Conservation (phyloP, 148 eudicot genomes). For the Bassia scoparia region DNA sequence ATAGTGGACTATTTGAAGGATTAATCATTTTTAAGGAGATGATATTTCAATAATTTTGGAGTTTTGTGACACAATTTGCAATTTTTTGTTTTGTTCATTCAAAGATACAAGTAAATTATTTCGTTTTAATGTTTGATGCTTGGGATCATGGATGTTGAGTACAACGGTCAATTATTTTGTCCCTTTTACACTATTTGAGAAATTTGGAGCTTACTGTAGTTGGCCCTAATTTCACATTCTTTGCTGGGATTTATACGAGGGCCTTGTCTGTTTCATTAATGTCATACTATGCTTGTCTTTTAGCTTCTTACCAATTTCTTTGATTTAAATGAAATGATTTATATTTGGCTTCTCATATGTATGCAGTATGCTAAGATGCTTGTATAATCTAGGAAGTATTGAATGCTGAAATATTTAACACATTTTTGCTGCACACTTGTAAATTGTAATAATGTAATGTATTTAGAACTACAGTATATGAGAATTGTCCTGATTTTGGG, state of each 20-base stretch:
- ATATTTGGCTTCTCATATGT: conserved; percentile 9
- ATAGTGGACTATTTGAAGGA: conserved; percentile 8
- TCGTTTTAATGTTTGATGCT: neutral
- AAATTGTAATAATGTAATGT: neutral
- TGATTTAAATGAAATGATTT: conserved; percentile 10
- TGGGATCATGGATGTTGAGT: conserved; percentile 11
- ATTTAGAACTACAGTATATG: neutral
- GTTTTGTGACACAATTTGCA: neutral
- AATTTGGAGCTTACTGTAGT: neutral
- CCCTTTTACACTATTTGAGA: conserved; percentile 27
- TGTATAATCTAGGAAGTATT: neutral
- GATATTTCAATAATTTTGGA: conserved; percentile 7
- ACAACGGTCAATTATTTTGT: conserved; percentile 43
- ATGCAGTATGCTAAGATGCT: neutral
- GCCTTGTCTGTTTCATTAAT: conserved; percentile 23
- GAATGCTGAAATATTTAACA: neutral
- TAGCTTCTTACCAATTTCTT: conserved; percentile 20
- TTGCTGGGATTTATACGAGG: conserved; percentile 16
- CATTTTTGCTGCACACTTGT: neutral
- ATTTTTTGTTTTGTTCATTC: neutral
- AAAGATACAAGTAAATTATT: conserved; percentile 10
- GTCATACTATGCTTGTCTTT: conserved; percentile 23
- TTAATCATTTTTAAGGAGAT: conserved; percentile 13
- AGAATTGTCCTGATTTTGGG: conserved; percentile 1
- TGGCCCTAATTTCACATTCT: neutral